Evolutionary conservation across 2,329 filamentous ascomycete genomes (phyloP), one percentile per base, ranked within the genome.

Genomic region (Knufia fluminis): DNA sequence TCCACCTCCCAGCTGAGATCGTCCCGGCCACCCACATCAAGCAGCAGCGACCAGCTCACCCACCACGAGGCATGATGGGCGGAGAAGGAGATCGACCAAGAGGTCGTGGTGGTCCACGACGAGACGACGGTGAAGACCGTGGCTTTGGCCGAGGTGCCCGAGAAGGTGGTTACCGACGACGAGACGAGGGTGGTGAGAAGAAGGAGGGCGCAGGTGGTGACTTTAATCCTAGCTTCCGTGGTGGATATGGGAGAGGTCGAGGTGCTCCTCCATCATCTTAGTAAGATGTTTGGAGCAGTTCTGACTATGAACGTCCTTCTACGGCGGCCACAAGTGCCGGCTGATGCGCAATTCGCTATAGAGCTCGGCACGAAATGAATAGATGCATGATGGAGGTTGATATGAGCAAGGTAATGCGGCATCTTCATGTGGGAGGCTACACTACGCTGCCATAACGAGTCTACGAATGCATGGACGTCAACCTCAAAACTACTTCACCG

Each of bases 21-120:
- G 92, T 98, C 63, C 92, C 92, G 65, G 89, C 94, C 68, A 98
- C 92, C 68, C 92, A 98, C 85, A 97, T 98, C 79, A 98, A 98
- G 87, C 90, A 96, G 80, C 89, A 96, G 82, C 88, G 92, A 75
- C 89, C 96, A 76, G 90, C 89, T 77, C 42, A 45, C 16, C 91
- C 91, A 74, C 91, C 92, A 69, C 90, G 92, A 68, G 92, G 92
- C 70, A 97, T 98, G 92, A 83, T 97, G 78, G 89, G 89, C 66
- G 81, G 78, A 68, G 80, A 83, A 61, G 80, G 83, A 61, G 90
- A 94, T 71, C 75, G 79, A 64, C 80, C 84, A 69, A 83, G 88
- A 74, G 83, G 85, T 62, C 87, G 86, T 68, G 84, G 86, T 73
- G 85, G 87, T 76, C 45, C 45, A 48, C 19, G 45, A 48, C 33